Percentiles rank a stretch among this genome's conserved stretches.
Evolutionary conservation across 495 filamentous ascomycete genomes (phyloP).

Genomic region (Elaphomyces granulatus): DNA sequence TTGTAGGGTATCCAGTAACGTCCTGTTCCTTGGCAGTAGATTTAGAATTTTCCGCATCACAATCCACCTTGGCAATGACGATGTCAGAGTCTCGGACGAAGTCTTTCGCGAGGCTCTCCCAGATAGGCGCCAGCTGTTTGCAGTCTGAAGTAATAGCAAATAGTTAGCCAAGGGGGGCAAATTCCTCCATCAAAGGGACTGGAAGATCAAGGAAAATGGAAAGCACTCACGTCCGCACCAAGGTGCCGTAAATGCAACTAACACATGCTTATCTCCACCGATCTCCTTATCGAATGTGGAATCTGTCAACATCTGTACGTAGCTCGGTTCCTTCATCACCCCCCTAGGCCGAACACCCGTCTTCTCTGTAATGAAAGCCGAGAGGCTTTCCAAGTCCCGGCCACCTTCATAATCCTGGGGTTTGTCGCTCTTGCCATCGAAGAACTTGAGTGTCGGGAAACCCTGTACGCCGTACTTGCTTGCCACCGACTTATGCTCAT

Average conservation of each 20-base stretch:
- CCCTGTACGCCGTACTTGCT: constrained; percentile 79
- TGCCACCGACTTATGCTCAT: constrained; percentile 70
- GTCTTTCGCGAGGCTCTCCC: constrained; percentile 76
- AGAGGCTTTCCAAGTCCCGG: constrained; percentile 75
- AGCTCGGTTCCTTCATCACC: constrained; percentile 54
- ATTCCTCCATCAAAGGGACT: background rate
- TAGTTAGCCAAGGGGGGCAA: constrained; percentile 10
- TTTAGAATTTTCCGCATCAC: constrained; percentile 73
- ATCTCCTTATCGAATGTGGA: constrained; percentile 58
- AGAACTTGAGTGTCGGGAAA: constrained; percentile 96
- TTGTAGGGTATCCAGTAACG: constrained; percentile 80
- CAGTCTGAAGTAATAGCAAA: constrained; percentile 50
- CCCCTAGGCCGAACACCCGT: constrained; percentile 66
- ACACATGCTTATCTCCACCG: constrained; percentile 74
- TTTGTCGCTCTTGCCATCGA: constrained; percentile 87
- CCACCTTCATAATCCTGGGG: constrained; percentile 77
- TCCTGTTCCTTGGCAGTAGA: constrained; percentile 61
- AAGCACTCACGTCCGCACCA: constrained; percentile 86
- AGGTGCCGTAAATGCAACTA: constrained; percentile 92
- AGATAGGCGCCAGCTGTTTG: constrained; percentile 82
- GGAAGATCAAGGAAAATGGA: constrained; percentile 2
- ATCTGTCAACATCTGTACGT: constrained; percentile 70
- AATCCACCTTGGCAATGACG: constrained; percentile 87
- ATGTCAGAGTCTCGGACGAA: constrained; percentile 64
- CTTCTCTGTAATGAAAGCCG: constrained; percentile 72